Conservation (phyloP, 805 yeast species). For the Citeromyces matritensis region DNA sequence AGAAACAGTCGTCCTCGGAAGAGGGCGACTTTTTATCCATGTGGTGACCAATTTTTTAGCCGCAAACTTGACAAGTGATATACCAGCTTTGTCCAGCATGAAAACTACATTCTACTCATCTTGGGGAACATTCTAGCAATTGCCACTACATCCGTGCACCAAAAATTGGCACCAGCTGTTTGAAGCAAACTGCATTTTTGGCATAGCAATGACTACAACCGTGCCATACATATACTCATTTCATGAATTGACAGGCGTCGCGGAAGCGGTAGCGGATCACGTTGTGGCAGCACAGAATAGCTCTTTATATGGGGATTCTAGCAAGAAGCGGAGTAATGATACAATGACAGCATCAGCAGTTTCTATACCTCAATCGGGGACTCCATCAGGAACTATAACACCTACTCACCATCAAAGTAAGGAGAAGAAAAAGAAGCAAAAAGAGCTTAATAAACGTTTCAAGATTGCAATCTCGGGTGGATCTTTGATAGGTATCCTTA, state of each 20-base stretch:
- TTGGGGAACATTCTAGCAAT: too few relatives aligned
- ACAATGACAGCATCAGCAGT: slow-evolving; percentile 3
- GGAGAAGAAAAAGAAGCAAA: slow-evolving; percentile 21
- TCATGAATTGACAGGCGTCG: slow-evolving; percentile 79
- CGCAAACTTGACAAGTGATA: too few relatives aligned
- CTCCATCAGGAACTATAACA: neutral
- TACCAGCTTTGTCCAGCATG: too few relatives aligned
- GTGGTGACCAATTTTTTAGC: too few relatives aligned
- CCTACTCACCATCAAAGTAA: neutral
- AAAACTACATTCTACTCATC: too few relatives aligned
- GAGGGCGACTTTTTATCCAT: too few relatives aligned
- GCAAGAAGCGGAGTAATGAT: slow-evolving; percentile 7
- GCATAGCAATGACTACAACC: slow-evolving; percentile 60
- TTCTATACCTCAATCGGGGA: neutral
- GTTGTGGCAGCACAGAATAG: slow-evolving; percentile 77
- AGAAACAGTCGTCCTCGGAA: too few relatives aligned
- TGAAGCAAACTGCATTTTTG: too few relatives aligned
- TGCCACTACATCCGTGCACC: too few relatives aligned
- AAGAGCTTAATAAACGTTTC: slow-evolving; percentile 55
- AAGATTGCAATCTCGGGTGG: slow-evolving; percentile 92
- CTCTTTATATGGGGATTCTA: slow-evolving; percentile 26
- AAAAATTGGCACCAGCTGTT: too few relatives aligned
- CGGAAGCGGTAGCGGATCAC: slow-evolving; percentile 95
- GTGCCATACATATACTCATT: slow-evolving; percentile 91
- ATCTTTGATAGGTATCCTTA: slow-evolving; percentile 70